These are phyloP conservation scores for Parastagonospora nodorum DNA, from an alignment of 2,329 filamentous ascomycete species.

Conservation along the genomic window DNA sequence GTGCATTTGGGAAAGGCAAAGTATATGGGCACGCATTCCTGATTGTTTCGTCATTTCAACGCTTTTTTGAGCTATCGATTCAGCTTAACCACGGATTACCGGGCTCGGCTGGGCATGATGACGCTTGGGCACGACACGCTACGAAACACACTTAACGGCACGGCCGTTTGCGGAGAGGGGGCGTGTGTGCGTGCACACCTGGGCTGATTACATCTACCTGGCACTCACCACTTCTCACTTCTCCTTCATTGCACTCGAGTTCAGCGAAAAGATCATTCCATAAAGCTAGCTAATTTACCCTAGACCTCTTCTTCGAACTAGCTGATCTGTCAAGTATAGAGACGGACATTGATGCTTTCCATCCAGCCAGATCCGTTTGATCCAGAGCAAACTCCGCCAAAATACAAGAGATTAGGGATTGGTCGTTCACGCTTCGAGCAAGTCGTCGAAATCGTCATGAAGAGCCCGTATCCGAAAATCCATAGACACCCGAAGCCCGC, in stretches of 20 bases:
- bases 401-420: conserved; percentile 23
- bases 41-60: no score
- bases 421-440: conserved; percentile 27
- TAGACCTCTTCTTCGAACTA: conserved; percentile 12
- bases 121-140: conserved; percentile 31
- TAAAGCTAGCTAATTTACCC: conserved; percentile 25
- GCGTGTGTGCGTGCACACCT: not conserved
- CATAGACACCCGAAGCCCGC: conserved; percentile 9
- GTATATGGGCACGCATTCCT: no score
- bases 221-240: conserved; percentile 18
- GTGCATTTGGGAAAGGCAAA: no score
- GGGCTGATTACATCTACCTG: no score
- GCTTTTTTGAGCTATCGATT: not conserved
- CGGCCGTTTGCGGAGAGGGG: conserved; percentile 21
- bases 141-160: conserved; percentile 32
- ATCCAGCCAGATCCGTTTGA: conserved; percentile 6
- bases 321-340: conserved; percentile 19
- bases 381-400: conserved; percentile 15
- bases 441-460: conserved; percentile 25
- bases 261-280: conserved; percentile 14
- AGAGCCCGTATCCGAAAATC: conserved; percentile 11
- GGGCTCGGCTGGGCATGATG: conserved; percentile 16
- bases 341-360: conserved; percentile 1
- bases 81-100: not conserved
- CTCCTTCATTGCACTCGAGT: not conserved